Base-by-base conservation (phyloP, 2,329 filamentous ascomycete species). In the Paecilomyces dactylethromorphus region DNA sequence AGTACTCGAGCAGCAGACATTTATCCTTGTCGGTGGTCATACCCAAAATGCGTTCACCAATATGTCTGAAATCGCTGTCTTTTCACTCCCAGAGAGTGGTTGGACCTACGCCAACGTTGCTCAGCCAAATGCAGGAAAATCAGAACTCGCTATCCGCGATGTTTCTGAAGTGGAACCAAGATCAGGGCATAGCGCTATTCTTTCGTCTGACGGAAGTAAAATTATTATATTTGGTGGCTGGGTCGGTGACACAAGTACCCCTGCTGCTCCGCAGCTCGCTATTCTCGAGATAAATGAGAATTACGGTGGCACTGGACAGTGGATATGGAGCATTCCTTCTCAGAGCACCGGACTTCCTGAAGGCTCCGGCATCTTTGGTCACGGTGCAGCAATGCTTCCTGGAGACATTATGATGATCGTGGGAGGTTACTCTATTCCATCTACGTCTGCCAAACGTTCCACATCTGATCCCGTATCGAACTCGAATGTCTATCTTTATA, bases 61-160 rank as follows among this genome's bases (percentile, higher is more conserved):
- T 72, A 97, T 96, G 88, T 95, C 91, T 58, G 90, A 91, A 51
- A 85, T 93, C 1, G 93, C 92, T 0, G 78, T 97, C 1, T 96
- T 92, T 81, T 92, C 87, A 57, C 79, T 97, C 6, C 93, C 93
- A 0, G 89, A 95, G 67, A 87, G 92, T 68, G 87, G 84, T 56
- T 97, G 93, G 93, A 88, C 85, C 29, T 97, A 93, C 71, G 78
- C 95, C 26, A 79, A 82, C 1, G 84, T 92, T n/a, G 77, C 82
- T 13, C 74, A 80, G 1, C 59, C 67, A 15, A 29, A 59, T 29
- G 63, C 63, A 26, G 65, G 74, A 1, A 82, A 78, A 56, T 83
- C 83, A 0, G 86, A 89, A 65, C 78, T 90, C 3, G 77, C 82
- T 1, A 70, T 82, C 13, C 73, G 77, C 15, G 80, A 80, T 59